phyloP scores from a whole-genome alignment of 2,329 filamentous ascomycete genomes.

The Phialophora tarda region DNA sequence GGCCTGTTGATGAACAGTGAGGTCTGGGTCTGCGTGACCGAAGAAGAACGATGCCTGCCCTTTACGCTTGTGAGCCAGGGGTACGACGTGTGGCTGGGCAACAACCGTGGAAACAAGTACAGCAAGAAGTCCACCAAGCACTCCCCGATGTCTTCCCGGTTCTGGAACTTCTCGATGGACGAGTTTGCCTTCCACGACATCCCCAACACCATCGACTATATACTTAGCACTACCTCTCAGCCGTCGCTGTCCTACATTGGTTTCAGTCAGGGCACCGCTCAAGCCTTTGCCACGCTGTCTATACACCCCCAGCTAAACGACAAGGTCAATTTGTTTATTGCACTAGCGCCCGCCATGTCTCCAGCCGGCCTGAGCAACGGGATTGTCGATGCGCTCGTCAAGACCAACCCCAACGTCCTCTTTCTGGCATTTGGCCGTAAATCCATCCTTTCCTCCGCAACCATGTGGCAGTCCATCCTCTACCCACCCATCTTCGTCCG shows the following conservation, averaged over 20 bases:
- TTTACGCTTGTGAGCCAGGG: slow-evolving; percentile 88
- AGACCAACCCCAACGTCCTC: slow-evolving; percentile 88
- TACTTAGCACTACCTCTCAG: slow-evolving; percentile 81
- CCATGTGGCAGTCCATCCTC: slow-evolving; percentile 95
- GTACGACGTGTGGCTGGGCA: slow-evolving; percentile 97
- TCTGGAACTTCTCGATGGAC: slow-evolving; percentile 99
- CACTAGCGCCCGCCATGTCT: slow-evolving; percentile 93
- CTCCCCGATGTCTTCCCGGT: slow-evolving; percentile 74
- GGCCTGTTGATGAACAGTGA: slow-evolving; percentile 98
- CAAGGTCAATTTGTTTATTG: slow-evolving; percentile 95
- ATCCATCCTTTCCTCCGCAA: slow-evolving; percentile 88
- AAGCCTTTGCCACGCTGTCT: slow-evolving; percentile 90
- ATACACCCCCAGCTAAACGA: slow-evolving; percentile 91
- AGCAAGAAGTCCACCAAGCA: slow-evolving; percentile 87
- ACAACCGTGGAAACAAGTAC: slow-evolving; percentile 98
- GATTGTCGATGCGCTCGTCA: slow-evolving; percentile 89
- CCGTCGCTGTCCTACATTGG: slow-evolving; percentile 91
- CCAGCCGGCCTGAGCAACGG: slow-evolving; percentile 88
- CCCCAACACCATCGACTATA: slow-evolving; percentile 90
- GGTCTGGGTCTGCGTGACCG: slow-evolving; percentile 93
- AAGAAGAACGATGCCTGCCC: slow-evolving; percentile 81
- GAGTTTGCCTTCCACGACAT: slow-evolving; percentile 98
- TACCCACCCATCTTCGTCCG: slow-evolving; percentile 93
- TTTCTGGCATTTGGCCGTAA: slow-evolving; percentile 91
- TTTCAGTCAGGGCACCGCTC: slow-evolving; percentile 95